These are phyloP conservation scores for Parmelia sp. DNA, from an alignment of 495 filamentous ascomycete species.

Conservation along the genomic window DNA sequence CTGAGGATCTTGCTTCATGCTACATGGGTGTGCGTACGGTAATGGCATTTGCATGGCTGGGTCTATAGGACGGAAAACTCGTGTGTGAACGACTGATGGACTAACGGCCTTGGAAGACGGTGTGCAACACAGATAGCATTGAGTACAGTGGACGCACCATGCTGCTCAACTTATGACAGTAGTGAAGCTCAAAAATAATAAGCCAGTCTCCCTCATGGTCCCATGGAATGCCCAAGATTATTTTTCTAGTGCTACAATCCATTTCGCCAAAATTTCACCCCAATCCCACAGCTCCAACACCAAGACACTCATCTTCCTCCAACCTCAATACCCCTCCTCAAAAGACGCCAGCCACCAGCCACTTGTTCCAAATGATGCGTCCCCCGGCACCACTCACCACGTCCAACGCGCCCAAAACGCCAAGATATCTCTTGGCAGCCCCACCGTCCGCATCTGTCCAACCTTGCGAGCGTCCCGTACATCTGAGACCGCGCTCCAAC, in stretches of 20 bases:
- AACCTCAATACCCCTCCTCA: not conserved
- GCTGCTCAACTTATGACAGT: not conserved
- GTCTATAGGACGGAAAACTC: not conserved
- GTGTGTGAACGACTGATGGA: not conserved
- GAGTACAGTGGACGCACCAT: not conserved
- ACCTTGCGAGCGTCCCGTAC: not conserved
- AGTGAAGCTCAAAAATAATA: too few species aligned
- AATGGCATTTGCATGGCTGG: not conserved
- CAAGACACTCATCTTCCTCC: too few species aligned
- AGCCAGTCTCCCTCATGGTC: not conserved
- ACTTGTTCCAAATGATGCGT: not conserved
- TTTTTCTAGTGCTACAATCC: not conserved
- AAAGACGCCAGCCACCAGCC: not conserved
- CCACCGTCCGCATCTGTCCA: not conserved
- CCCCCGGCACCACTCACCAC: not conserved
- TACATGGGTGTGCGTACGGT: not conserved
- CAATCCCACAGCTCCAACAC: not conserved
- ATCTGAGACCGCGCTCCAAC: constrained; percentile 1
- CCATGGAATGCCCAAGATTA: not conserved
- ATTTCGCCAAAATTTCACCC: not conserved
- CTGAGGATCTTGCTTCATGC: constrained; percentile 30
- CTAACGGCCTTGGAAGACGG: not conserved
- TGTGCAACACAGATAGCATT: not conserved
- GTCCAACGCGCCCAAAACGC: not conserved
- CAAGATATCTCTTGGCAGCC: not conserved